Evolutionary conservation across 106 monocot genomes (phyloP), one percentile per base, ranked within the genome.

Genomic region (Allium sativum): DNA sequence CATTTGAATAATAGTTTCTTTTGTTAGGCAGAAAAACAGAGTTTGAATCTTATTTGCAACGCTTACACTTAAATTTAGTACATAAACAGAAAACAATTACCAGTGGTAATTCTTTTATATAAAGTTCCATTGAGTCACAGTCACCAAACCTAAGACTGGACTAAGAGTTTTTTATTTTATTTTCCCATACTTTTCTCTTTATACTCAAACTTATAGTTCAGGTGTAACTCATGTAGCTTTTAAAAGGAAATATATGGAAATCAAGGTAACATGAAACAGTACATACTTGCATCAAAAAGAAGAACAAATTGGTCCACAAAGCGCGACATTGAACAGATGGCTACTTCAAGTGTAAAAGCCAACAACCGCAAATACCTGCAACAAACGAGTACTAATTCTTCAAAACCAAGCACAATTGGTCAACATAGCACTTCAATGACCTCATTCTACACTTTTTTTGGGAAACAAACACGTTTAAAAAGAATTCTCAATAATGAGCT

Each of bases 321-420:
- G 68, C 82, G 79, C 7, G 87, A 74, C 90, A 91, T 88, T 70
- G 78, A 73, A 11, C 76, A 69, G 55, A 98, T 67, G 9, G 96
- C 87, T 54, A 98, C 96, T 58, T 98, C 96, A 61, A 98, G 54
- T 11, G 96, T 98, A 76, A 98, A 98, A n/a, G 81, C 96, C 67
- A 91, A 48, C 72, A 98, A 72, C 3, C 96, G 79, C 21, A 82
- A 65, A 53, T 68, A 90, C 42, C 95, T 96, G 21, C 12, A 42
- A 47, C 22, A 14, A 18, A 4, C 10, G 11, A 52, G 41, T 44
- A 18, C 52, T 46, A 53, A 53, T 42, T 16, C 12, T 31, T 31
- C 31, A 31, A 31, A 31, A 31, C 5, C 31, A 31, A 31, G 31
- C 31, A 31, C 31, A 31, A 31, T 5, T 31, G 31, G 31, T 31